Percentiles rank a stretch among this genome's conserved stretches.
These are phyloP conservation scores for Eucalyptus albens DNA, from an alignment of 345 rosid genomes.

Conservation along the genomic window DNA sequence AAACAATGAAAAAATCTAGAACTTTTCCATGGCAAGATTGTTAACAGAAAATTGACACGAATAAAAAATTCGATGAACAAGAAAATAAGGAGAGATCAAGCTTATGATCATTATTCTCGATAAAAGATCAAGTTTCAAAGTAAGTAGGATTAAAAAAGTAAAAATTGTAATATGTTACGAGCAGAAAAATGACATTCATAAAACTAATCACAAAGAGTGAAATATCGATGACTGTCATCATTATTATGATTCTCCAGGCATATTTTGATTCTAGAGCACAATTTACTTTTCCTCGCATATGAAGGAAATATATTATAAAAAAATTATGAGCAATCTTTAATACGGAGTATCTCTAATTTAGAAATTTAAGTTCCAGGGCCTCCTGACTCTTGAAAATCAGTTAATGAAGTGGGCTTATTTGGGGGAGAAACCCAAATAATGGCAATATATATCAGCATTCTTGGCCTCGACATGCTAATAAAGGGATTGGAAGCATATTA, in stretches of 20 bases:
- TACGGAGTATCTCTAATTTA: background rate
- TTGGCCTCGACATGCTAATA: background rate
- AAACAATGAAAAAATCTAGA: background rate
- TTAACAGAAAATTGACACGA: background rate
- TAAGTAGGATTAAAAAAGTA: background rate
- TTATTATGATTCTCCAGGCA: too few species aligned
- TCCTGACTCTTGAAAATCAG: background rate
- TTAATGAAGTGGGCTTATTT: background rate
- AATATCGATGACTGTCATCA: too few species aligned
- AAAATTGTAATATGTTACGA: accelerated
- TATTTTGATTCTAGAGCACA: background rate
- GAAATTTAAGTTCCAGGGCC: background rate
- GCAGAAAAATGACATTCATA: too few species aligned
- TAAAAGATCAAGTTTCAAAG: background rate
- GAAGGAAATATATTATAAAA: background rate
- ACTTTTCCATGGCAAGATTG: background rate
- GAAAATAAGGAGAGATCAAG: background rate
- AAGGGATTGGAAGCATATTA: background rate
- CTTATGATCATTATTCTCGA: background rate
- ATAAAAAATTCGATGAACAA: accelerated
- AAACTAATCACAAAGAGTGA: background rate
- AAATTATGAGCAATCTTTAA: background rate
- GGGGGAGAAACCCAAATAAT: background rate
- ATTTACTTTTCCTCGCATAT: background rate
- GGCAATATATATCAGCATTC: background rate